A percentile compares a stretch with the other conserved stretches of the same genome.
phyloP scores from a whole-genome alignment of 768 basidiomycete species.

The Lanmaoa pseudosensibilis region DNA sequence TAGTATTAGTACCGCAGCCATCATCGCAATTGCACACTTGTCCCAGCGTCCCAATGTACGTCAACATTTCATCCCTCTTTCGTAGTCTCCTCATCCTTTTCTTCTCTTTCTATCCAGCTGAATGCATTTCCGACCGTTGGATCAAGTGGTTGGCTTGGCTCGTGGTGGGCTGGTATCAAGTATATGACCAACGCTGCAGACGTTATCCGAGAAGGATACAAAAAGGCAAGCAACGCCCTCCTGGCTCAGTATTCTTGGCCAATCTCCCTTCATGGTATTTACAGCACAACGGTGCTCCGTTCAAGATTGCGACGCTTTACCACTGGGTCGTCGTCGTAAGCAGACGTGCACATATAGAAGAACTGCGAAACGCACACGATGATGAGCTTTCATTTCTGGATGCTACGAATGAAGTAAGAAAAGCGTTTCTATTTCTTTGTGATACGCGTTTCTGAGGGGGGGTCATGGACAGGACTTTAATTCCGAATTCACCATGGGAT shows the following conservation, averaged over 20 bases:
- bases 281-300: conserved; percentile 29
- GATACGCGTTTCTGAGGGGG: not conserved
- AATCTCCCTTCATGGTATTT: not conserved
- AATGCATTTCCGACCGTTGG: conserved; percentile 31
- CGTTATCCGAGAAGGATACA: conserved; percentile 33
- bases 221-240: conserved; percentile 19
- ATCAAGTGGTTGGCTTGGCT: conserved; percentile 23
- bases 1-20: not conserved
- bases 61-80: not conserved
- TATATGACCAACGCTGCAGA: conserved; percentile 18
- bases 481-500: conserved; percentile 37
- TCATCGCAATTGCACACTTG: not conserved
- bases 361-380: conserved; percentile 40
- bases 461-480: conserved; percentile 34
- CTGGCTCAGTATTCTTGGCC: not conserved
- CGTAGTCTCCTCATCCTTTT: not conserved
- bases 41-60: conserved; percentile 2
- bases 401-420: conserved; percentile 35
- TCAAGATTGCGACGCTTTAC: conserved; percentile 29
- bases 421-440: fast-evolving
- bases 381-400: conserved; percentile 36
- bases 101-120: conserved; percentile 13
- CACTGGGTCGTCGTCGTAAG: conserved; percentile 42
- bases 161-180: conserved; percentile 24
- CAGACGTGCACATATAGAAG: conserved; percentile 35